phyloP scores from a whole-genome alignment of 805 yeast species.

The Wickerhamomyces mucosus region DNA sequence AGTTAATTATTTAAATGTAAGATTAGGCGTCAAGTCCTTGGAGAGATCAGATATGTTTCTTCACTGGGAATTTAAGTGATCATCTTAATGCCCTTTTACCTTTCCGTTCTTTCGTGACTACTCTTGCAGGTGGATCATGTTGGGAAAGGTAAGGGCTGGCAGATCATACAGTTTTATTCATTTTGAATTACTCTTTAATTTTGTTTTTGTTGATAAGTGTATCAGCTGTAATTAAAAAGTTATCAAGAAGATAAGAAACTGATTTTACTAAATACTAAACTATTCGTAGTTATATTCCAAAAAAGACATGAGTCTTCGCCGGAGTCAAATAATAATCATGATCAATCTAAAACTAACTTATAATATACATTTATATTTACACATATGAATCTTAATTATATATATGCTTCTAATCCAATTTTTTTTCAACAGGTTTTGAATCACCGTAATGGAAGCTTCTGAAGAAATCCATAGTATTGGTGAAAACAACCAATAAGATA shows the following conservation, averaged over 20 bases:
- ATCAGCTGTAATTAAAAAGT: too few relatives aligned
- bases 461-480: slow-evolving; percentile 90
- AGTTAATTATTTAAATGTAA: slow-evolving; percentile 18
- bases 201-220: slow-evolving; percentile 1
- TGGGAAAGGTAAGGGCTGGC: slow-evolving; percentile 52
- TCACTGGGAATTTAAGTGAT: slow-evolving; percentile 25
- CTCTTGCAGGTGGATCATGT: slow-evolving; percentile 30
- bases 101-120: slow-evolving; percentile 22
- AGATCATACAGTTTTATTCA: slow-evolving; percentile 41
- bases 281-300: too few relatives aligned
- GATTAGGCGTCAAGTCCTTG: slow-evolving; percentile 62
- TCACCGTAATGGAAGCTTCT: slow-evolving; percentile 30
- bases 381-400: too few relatives aligned
- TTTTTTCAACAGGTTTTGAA: too few relatives aligned
- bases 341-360: too few relatives aligned
- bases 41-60: slow-evolving; percentile 39
- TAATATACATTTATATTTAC: too few relatives aligned
- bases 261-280: too few relatives aligned
- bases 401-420: too few relatives aligned
- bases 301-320: too few relatives aligned
- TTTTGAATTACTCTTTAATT: slow-evolving; percentile 1
- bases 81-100: slow-evolving; percentile 64
- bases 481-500: slow-evolving; percentile 92
- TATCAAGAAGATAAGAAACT: too few relatives aligned
- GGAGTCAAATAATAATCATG: too few relatives aligned